A percentile compares a stretch with the other conserved stretches of the same genome.
Evolutionary conservation across 176 grass and related monocot species (phyloP).

Genomic region (Oryza glaberrima): DNA sequence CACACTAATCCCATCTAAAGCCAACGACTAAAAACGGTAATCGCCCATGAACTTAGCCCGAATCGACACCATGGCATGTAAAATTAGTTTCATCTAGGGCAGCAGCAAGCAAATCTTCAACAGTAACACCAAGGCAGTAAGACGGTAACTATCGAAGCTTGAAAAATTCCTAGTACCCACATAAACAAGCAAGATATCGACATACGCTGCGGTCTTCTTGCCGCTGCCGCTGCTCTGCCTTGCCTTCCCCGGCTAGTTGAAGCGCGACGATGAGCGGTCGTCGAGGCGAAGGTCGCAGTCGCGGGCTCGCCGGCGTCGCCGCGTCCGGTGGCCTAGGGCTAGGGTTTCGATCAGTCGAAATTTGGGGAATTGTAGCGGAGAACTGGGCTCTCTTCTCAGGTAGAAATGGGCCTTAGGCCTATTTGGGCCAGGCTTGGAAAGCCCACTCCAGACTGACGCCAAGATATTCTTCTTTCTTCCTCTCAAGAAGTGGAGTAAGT

Average conservation of each 20-base stretch:
- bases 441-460: neutral
- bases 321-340: neutral
- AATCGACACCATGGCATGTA: neutral
- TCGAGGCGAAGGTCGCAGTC: neutral
- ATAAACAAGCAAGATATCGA: neutral
- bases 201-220: no score
- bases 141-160: neutral
- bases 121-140: no score
- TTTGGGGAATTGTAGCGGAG: neutral
- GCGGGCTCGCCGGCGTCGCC: neutral
- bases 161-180: neutral
- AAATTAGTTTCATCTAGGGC: neutral
- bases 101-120: no score
- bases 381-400: neutral
- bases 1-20: neutral
- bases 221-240: no score
- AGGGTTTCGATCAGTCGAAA: neutral
- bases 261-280: neutral
- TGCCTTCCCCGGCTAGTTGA: neutral
- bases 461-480: no score
- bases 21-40: conserved; percentile 21
- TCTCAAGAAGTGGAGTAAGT: no score
- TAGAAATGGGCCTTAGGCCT: neutral
- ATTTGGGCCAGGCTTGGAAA: neutral
- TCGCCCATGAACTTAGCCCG: neutral